Evolutionary conservation across 1,284 basidiomycete species (phyloP), one percentile per base, ranked within the genome.

Genomic region (Fomitopsis betulina): DNA sequence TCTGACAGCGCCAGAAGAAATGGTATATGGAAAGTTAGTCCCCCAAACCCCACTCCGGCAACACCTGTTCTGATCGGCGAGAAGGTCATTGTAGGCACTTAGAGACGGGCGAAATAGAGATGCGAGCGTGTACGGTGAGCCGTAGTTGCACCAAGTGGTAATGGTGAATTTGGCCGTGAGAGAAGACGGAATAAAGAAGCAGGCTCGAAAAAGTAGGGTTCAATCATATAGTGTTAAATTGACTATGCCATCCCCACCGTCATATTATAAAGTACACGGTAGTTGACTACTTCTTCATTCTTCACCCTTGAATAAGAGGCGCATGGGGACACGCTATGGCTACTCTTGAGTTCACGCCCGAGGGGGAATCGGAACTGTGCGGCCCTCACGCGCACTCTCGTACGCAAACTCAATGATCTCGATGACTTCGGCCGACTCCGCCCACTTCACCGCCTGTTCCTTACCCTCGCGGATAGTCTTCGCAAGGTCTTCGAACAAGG

Each of bases 1-100:
- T 88, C 77, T 0, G 90, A 86, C 17, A 91, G 78, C 3, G 87
- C 84, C 53, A 87, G 80, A 59, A 94, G 75, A 71, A 93, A 89
- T 0, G 92, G 92, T 59, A 86, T 70, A 70, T 94, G 92, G 73
- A 94, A 92, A 15, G 87, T 87, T 53, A 89, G 75, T 25, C 87
- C 86, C 21, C 86, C 80, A 59, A 92, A 82, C 47, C 91, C 91
- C 42, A 89, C 84, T 27, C 90, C 91, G 13, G 92, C 77, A 8
- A 91, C 83, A 61, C 88, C 85, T 38, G 86, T 85, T 56, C 80
- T 81, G 68, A 92, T 86, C 21, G 86, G 84, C 19, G 27, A 6
- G 23, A 21, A 30, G 2, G 58, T 33, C 58, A 59, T 59, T 9
- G 30, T 23, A 37, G 35, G 35, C 35, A 25, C 7, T 15, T 25